These are phyloP conservation scores for Aspergillus floridensis DNA, from an alignment of 2,329 filamentous ascomycete species.

Conservation along the genomic window DNA sequence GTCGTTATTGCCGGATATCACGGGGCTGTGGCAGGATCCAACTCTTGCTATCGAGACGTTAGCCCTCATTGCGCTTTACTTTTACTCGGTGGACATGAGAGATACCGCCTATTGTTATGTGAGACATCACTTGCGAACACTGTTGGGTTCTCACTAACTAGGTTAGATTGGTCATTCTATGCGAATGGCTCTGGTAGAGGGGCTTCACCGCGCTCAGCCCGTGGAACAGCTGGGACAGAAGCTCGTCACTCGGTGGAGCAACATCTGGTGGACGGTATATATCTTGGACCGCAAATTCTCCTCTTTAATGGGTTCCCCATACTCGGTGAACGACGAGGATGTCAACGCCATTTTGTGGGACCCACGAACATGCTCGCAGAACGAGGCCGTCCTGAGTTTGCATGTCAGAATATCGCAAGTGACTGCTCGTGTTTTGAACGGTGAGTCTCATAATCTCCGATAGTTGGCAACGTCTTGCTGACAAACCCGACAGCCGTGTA, in stretches of 20 bases:
- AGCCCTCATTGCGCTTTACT: slow-evolving; percentile 51
- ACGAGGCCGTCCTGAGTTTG: slow-evolving; percentile 36
- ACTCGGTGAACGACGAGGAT: slow-evolving; percentile 51
- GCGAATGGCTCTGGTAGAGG: slow-evolving; percentile 51
- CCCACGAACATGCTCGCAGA: slow-evolving; percentile 36
- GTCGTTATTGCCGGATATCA: slow-evolving; percentile 41
- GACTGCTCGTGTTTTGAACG: slow-evolving; percentile 39
- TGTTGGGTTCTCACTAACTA: background rate
- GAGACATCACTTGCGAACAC: slow-evolving; percentile 13
- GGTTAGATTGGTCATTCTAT: slow-evolving; percentile 55
- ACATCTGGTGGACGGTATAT: slow-evolving; percentile 58
- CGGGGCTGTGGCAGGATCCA: slow-evolving; percentile 41
- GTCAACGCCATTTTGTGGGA: slow-evolving; percentile 45
- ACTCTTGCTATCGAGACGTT: slow-evolving; percentile 48
- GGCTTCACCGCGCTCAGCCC: slow-evolving; percentile 55
- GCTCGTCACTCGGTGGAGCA: slow-evolving; percentile 49
- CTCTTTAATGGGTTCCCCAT: slow-evolving; percentile 53
- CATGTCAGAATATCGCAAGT: slow-evolving; percentile 43
- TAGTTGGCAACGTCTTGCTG: background rate
- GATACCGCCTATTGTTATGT: slow-evolving; percentile 52
- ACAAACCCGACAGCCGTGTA: slow-evolving; percentile 31
- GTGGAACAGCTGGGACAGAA: slow-evolving; percentile 45
- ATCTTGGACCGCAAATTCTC: slow-evolving; percentile 56
- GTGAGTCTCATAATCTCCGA: slow-evolving; percentile 23
- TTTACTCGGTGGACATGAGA: slow-evolving; percentile 51